These are phyloP conservation scores for Agrocybe praecox DNA, from an alignment of 768 basidiomycete genomes.

Conservation along the genomic window DNA sequence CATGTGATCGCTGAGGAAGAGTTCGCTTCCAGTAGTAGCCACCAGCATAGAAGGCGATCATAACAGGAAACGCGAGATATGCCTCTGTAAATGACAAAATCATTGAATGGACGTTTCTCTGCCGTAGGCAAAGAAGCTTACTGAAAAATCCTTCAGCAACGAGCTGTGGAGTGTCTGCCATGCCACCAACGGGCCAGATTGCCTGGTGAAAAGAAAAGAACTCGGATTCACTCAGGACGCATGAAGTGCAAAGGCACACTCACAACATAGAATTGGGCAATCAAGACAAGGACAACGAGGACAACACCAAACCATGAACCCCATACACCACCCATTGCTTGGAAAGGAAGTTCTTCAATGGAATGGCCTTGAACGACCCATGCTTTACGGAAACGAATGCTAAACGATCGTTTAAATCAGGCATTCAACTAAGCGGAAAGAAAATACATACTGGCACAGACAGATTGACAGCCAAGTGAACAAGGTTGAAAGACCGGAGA, in stretches of 20 bases:
- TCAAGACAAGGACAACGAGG: constrained; percentile 39
- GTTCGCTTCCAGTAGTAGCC: constrained; percentile 45
- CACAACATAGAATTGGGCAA: constrained; percentile 49
- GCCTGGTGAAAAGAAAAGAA: constrained; percentile 24
- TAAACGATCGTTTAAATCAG: constrained; percentile 9
- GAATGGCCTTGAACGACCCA: constrained; percentile 48
- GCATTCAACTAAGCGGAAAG: neutral
- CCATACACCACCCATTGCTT: constrained; percentile 43
- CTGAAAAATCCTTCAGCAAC: constrained; percentile 42
- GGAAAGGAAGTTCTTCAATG: constrained; percentile 46
- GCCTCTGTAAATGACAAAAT: constrained; percentile 20
- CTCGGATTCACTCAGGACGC: neutral
- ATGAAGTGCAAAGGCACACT: constrained; percentile 3
- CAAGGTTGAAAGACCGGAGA: constrained; percentile 49
- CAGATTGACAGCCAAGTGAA: constrained; percentile 50
- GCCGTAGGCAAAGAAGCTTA: constrained; percentile 17
- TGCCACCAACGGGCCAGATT: constrained; percentile 42
- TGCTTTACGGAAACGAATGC: constrained; percentile 47
- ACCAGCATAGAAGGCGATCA: constrained; percentile 39
- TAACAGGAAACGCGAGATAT: constrained; percentile 43
- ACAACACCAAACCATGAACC: constrained; percentile 49
- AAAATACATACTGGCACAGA: constrained; percentile 41
- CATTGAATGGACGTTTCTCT: neutral
- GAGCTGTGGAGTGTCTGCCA: constrained; percentile 22
- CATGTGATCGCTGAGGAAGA: constrained; percentile 33